Evolutionary conservation across 192 early-diverging fungal genomes (phyloP).

Genomic region (Entomortierella chlamydospora): DNA sequence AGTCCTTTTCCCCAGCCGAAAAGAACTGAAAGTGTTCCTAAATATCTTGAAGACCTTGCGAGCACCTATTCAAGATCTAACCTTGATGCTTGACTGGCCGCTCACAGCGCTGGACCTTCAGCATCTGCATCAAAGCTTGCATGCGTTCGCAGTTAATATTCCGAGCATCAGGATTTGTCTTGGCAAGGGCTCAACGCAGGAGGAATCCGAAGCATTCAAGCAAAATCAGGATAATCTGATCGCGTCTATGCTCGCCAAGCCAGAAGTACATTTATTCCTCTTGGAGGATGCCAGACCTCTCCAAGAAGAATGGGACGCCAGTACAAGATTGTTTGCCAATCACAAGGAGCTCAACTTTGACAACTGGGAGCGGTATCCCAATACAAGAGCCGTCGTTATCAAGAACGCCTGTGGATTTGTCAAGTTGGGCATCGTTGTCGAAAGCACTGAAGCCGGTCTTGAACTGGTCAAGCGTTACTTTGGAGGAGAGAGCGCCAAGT

Average conservation of each 20-base stretch:
- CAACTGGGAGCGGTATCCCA: conserved; percentile 13
- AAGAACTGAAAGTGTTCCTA: conserved; percentile 1
- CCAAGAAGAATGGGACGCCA: neutral
- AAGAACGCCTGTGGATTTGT: neutral
- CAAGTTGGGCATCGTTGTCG: conserved; percentile 6
- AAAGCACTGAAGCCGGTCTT: conserved; percentile 8
- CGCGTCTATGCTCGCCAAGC: conserved; percentile 2
- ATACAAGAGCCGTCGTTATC: conserved; percentile 12
- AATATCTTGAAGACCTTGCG: neutral
- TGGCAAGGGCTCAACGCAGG: neutral
- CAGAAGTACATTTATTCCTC: neutral
- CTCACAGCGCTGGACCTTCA: conserved; percentile 9
- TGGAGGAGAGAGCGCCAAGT: neutral
- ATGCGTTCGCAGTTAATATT: neutral
- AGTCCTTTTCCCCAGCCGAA: conserved; percentile 3
- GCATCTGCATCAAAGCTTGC: neutral
- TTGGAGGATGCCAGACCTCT: conserved; percentile 6
- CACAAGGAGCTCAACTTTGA: conserved; percentile 3
- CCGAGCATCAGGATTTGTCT: conserved; percentile 20
- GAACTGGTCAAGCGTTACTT: conserved; percentile 14
- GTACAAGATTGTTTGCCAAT: conserved; percentile 1
- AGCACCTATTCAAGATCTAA: conserved; percentile 21
- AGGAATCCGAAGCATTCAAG: neutral
- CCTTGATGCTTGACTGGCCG: conserved; percentile 20
- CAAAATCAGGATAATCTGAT: conserved; percentile 1